Evolutionary conservation across 1,284 basidiomycete genomes (phyloP).

Genomic region (Austroboletus olivaceoglutinosus): DNA sequence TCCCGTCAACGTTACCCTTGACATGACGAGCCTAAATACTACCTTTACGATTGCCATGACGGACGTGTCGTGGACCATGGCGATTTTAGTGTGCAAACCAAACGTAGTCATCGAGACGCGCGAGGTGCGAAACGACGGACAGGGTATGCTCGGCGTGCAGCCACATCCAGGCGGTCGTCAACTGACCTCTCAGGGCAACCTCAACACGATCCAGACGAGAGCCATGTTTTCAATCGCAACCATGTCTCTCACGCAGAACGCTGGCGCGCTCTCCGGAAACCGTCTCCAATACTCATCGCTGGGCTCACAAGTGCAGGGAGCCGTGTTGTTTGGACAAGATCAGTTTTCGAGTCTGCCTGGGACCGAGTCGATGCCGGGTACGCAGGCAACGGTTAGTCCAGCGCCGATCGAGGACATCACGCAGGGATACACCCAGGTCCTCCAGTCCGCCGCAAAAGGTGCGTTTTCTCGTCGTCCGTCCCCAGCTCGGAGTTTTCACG

Average conservation of each 20-base stretch:
- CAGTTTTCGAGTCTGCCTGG: conserved; percentile 9
- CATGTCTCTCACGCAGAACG: conserved; percentile 3
- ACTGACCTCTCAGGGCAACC: conserved; percentile 23
- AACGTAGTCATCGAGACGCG: conserved; percentile 28
- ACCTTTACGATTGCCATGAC: conserved; percentile 14
- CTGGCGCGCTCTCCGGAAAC: neutral
- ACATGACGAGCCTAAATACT: conserved; percentile 15
- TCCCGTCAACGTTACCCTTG: neutral
- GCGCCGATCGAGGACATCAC: conserved; percentile 16
- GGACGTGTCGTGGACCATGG: conserved; percentile 21
- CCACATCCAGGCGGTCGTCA: conserved; percentile 6
- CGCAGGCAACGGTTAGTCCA: conserved; percentile 5
- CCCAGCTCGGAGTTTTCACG: too few relatives aligned
- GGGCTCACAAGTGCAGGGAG: conserved; percentile 15
- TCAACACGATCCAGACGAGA: conserved; percentile 22
- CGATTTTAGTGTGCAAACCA: conserved; percentile 22
- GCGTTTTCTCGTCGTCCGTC: too few relatives aligned
- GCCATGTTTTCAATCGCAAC: conserved; percentile 22
- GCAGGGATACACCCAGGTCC: conserved; percentile 17
- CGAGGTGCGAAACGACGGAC: conserved; percentile 25
- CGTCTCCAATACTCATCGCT: neutral
- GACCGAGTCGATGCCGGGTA: neutral
- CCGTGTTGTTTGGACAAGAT: conserved; percentile 21
- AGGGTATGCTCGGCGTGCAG: conserved; percentile 22
- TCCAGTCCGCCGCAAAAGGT: conserved; percentile 26